These are phyloP conservation scores for Beta lomatogona DNA, from an alignment of 179 eudicot species.

Conservation along the genomic window DNA sequence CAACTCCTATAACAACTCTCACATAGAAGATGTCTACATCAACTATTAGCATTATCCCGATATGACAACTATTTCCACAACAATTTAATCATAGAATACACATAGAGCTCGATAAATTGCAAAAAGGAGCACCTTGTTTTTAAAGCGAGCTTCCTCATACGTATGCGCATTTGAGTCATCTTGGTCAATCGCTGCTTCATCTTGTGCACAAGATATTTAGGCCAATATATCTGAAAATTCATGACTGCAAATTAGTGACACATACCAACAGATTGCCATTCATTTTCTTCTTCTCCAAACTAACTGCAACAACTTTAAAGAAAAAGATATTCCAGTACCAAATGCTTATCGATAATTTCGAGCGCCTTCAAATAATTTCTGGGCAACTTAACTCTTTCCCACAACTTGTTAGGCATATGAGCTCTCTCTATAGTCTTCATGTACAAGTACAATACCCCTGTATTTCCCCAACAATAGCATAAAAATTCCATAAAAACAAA, in stretches of 20 bases:
- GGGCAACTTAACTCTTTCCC: constrained; percentile 95
- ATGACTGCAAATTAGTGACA: not conserved
- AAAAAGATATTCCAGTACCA: constrained; percentile 50
- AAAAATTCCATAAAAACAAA: constrained; percentile 4
- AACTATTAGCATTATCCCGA: not conserved
- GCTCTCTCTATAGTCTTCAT: constrained; percentile 98
- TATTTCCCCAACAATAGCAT: constrained; percentile 26
- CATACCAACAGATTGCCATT: not conserved
- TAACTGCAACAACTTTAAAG: not conserved
- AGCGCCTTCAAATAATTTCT: constrained; percentile 79
- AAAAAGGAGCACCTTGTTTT: constrained; percentile 64
- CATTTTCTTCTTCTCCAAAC: not conserved
- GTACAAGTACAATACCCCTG: constrained; percentile 88
- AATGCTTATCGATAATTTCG: constrained; percentile 81
- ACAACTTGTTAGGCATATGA: constrained; percentile 94
- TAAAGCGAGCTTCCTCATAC: constrained; percentile 89
- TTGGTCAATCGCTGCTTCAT: constrained; percentile 90
- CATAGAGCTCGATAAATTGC: not conserved
- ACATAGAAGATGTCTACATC: not conserved
- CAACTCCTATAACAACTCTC: too few relatives aligned
- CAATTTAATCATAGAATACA: not conserved
- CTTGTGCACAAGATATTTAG: constrained; percentile 84
- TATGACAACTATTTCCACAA: not conserved
- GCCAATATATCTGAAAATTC: constrained; percentile 81
- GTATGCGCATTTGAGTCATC: constrained; percentile 96